Conservation (phyloP, 1,284 basidiomycete species). For the Leccinum ponderosum region DNA sequence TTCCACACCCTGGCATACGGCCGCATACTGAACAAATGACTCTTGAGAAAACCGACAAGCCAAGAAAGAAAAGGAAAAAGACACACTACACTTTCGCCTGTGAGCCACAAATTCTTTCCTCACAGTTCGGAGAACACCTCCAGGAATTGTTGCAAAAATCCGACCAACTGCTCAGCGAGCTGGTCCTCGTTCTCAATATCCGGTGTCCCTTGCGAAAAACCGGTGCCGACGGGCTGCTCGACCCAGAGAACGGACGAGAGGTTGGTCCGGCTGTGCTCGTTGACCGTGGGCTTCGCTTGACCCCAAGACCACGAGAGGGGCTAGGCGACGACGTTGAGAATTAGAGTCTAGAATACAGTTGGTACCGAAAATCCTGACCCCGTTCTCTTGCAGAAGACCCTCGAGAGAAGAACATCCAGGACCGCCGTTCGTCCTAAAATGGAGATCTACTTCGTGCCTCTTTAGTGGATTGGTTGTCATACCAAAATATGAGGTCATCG, state of each 20-base stretch:
- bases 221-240: conserved; percentile 84
- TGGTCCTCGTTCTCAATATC: conserved; percentile 71
- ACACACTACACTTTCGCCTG: conserved; percentile 67
- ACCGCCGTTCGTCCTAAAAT: conserved; percentile 47
- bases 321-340: conserved; percentile 30
- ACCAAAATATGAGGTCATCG: conserved; percentile 78
- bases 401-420: conserved; percentile 74
- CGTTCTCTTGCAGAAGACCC: conserved; percentile 81
- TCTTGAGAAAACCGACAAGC: not conserved
- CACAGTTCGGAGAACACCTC: conserved; percentile 71
- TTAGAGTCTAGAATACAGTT: not conserved
- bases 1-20: too few relatives aligned
- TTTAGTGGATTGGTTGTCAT: not conserved
- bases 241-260: conserved; percentile 78
- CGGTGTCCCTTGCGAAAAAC: conserved; percentile 74
- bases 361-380: conserved; percentile 46
- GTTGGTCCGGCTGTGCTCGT: conserved; percentile 81
- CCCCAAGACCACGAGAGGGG: conserved; percentile 70
- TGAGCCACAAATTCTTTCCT: conserved; percentile 65
- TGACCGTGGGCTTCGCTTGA: conserved; percentile 62
- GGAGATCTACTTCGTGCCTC: conserved; percentile 17
- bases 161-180: conserved; percentile 47
- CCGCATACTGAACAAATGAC: conserved; percentile 45
- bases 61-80: not conserved
- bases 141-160: conserved; percentile 73